These are phyloP conservation scores for Daedaleopsis nitida DNA, from an alignment of 768 basidiomycete genomes.

Conservation along the genomic window DNA sequence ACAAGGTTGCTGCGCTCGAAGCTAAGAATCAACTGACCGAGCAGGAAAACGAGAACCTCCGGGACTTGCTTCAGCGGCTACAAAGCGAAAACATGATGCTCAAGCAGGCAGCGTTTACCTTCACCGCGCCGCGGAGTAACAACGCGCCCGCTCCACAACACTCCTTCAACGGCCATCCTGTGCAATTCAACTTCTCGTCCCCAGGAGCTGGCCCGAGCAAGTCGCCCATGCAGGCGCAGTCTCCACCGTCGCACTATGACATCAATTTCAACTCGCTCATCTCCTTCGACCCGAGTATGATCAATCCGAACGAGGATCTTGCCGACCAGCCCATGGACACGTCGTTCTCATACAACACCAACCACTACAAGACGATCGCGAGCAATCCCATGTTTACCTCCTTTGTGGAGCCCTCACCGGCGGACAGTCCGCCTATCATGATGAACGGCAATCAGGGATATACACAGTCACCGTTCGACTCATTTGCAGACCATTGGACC, in stretches of 20 bases:
- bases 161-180: slow-evolving; percentile 17
- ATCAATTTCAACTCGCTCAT: slow-evolving; percentile 60
- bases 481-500: slow-evolving; percentile 25
- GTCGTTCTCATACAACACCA: slow-evolving; percentile 48
- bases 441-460: slow-evolving; percentile 15
- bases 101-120: slow-evolving; percentile 84
- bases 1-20: slow-evolving; percentile 85
- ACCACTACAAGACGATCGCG: slow-evolving; percentile 78
- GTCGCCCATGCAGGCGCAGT: slow-evolving; percentile 19
- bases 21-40: slow-evolving; percentile 72
- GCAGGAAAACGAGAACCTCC: slow-evolving; percentile 86
- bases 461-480: slow-evolving; percentile 22
- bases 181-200: slow-evolving; percentile 29
- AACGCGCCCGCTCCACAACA: slow-evolving; percentile 23
- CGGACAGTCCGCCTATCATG: slow-evolving; percentile 24
- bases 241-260: slow-evolving; percentile 14
- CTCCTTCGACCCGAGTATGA: slow-evolving; percentile 68
- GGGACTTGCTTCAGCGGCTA: slow-evolving; percentile 80
- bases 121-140: slow-evolving; percentile 60
- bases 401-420: slow-evolving; percentile 50
- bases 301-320: slow-evolving; percentile 61
- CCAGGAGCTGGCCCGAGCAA: slow-evolving; percentile 29
- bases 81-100: slow-evolving; percentile 86
- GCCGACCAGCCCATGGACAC: slow-evolving; percentile 61
- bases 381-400: slow-evolving; percentile 86